These are phyloP conservation scores for Neocucurbitaria cava DNA, from an alignment of 2,329 filamentous ascomycete species.

Conservation along the genomic window DNA sequence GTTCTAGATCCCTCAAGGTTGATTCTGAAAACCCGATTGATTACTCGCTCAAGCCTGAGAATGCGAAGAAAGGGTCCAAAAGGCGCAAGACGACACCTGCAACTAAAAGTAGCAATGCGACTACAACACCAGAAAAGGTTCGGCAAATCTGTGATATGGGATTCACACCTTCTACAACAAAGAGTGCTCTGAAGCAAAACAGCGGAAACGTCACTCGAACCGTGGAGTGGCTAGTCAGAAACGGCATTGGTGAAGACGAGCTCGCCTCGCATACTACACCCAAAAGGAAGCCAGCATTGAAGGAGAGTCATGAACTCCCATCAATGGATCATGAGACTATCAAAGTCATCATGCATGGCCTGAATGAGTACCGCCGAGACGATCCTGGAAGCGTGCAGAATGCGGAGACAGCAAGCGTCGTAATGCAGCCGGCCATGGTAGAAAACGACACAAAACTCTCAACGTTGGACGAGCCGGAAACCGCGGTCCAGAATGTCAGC, in stretches of 20 bases:
- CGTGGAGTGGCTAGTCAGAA: conserved; percentile 42
- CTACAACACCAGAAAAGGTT: conserved; percentile 39
- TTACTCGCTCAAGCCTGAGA: conserved; percentile 40
- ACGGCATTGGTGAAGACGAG: conserved; percentile 36
- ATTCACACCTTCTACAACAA: conserved; percentile 41
- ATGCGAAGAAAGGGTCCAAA: conserved; percentile 26
- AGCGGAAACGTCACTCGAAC: conserved; percentile 38
- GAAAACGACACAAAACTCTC: background rate
- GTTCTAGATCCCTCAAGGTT: conserved; percentile 42
- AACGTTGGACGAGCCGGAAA: background rate
- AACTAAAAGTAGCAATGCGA: conserved; percentile 2
- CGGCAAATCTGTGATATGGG: conserved; percentile 46
- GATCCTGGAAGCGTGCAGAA: background rate
- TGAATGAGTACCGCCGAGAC: conserved; percentile 9
- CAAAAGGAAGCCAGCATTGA: conserved; percentile 5
- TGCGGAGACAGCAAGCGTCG: background rate
- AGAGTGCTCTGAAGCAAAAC: conserved; percentile 32
- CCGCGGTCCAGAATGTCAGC: conserved; percentile 7
- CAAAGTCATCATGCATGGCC: conserved; percentile 9
- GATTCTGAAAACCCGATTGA: conserved; percentile 30
- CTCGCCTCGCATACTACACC: conserved; percentile 29
- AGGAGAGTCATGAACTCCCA: background rate
- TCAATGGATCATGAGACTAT: conserved; percentile 3
- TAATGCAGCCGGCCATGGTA: background rate
- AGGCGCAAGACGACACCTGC: conserved; percentile 31